Conservation (phyloP, 352 stramenopile genomes). For the Phytophthora kernoviae region DNA sequence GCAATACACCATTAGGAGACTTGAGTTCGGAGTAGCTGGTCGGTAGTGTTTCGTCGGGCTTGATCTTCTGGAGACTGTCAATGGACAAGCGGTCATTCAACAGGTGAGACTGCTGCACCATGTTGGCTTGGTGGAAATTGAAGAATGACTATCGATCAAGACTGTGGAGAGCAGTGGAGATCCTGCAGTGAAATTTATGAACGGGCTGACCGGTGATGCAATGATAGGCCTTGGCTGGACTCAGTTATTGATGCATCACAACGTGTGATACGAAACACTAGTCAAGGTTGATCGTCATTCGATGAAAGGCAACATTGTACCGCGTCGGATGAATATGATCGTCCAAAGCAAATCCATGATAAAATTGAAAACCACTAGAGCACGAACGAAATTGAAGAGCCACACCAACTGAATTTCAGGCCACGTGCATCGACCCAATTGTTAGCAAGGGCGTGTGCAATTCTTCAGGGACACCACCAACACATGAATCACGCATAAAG, state of each 20-base stretch:
- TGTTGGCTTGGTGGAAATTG: slow-evolving; percentile 5
- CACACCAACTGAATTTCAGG: too few relatives aligned
- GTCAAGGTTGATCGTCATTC: neutral
- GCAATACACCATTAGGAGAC: slow-evolving; percentile 10
- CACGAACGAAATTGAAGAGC: too few relatives aligned
- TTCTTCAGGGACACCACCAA: too few relatives aligned
- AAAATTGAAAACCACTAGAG: neutral
- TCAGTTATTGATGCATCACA: neutral
- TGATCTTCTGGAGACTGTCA: slow-evolving; percentile 21
- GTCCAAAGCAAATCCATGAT: neutral
- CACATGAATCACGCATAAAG: too few relatives aligned
- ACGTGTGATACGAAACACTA: neutral
- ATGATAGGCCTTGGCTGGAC: too few relatives aligned
- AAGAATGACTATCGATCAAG: neutral
- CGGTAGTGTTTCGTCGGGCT: slow-evolving; percentile 7
- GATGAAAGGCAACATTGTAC: neutral
- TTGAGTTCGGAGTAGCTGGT: slow-evolving; percentile 33
- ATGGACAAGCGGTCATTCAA: slow-evolving; percentile 28
- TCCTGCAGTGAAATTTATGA: too few relatives aligned
- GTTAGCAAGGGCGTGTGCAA: neutral
- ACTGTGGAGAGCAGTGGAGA: neutral
- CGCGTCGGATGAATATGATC: neutral
- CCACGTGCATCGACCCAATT: neutral
- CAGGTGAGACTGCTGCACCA: slow-evolving; percentile 19
- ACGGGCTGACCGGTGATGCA: too few relatives aligned